Percentiles rank a stretch among this genome's conserved stretches.
Conservation (phyloP, 805 yeast species). For the Dipodascus albidus region DNA sequence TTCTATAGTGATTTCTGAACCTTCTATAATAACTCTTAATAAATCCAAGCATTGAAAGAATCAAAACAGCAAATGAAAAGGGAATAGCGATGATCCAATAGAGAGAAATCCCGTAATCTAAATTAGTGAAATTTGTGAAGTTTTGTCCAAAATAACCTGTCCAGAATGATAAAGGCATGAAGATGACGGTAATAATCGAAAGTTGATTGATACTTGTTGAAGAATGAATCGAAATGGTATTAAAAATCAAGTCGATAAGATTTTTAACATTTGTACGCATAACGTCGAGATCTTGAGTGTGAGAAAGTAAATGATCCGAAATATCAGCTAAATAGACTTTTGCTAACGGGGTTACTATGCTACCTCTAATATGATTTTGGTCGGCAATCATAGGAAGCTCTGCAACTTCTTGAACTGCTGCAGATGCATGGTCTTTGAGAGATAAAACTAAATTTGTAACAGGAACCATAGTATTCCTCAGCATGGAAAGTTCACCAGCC, state of each 20-base stretch:
- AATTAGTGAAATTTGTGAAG: conserved; percentile 32
- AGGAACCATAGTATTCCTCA: conserved; percentile 38
- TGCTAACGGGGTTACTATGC: conserved; percentile 32
- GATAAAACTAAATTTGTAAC: conserved; percentile 36
- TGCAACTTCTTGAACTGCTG: conserved; percentile 4
- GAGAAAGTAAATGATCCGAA: conserved; percentile 41
- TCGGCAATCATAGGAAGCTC: background rate
- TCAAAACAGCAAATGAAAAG: conserved; percentile 21
- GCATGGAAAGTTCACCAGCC: conserved; percentile 39
- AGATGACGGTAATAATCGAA: conserved; percentile 45
- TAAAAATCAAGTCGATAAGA: conserved; percentile 41
- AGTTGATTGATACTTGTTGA: conserved; percentile 43
- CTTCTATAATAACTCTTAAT: conserved; percentile 3
- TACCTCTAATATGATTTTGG: conserved; percentile 7
- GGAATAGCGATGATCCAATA: conserved; percentile 39
- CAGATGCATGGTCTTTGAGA: conserved; percentile 30
- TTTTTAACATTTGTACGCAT: conserved; percentile 43
- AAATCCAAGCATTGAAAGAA: conserved; percentile 19
- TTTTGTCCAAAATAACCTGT: conserved; percentile 56
- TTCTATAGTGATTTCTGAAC: background rate
- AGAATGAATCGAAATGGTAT: conserved; percentile 44
- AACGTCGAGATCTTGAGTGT: conserved; percentile 41
- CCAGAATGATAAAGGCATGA: conserved; percentile 47
- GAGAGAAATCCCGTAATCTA: conserved; percentile 29
- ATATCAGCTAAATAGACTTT: conserved; percentile 43